Evolutionary conservation across 306 rosid species (phyloP).

Genomic region (Trifolium subterraneum): DNA sequence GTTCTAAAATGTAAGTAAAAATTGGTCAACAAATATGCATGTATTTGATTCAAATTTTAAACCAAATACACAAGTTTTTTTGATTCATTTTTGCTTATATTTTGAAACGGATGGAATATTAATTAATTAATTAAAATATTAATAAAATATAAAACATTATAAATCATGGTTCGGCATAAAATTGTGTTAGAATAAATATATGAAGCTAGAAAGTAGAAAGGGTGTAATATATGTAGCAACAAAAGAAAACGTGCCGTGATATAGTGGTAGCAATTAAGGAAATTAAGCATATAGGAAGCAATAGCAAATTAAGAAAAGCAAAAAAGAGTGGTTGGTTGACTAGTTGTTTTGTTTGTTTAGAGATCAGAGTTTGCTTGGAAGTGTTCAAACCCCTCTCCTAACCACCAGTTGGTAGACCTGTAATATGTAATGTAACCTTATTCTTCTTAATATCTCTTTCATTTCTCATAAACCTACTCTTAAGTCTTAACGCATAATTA

Average conservation of each 20-base stretch:
- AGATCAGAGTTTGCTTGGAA: conserved; percentile 70
- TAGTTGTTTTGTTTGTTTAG: conserved; percentile 39
- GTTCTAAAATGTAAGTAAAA: too few relatives aligned
- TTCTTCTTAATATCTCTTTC: conserved; percentile 23
- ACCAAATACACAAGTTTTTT: too few relatives aligned
- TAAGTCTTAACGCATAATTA: conserved; percentile 56
- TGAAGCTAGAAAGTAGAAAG: neutral
- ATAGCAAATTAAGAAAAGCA: neutral
- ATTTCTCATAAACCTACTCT: conserved; percentile 55
- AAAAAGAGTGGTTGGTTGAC: conserved; percentile 52
- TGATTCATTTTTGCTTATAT: too few relatives aligned
- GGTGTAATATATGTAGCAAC: neutral
- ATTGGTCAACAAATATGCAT: neutral
- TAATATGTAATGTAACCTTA: conserved; percentile 45
- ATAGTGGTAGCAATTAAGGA: neutral
- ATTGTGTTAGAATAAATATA: neutral
- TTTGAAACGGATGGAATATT: too few relatives aligned
- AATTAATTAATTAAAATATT: neutral
- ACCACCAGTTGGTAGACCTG: conserved; percentile 94
- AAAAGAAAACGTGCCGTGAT: conserved; percentile 9
- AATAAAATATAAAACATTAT: neutral
- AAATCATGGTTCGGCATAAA: neutral
- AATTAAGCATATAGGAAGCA: neutral
- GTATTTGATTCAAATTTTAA: too few relatives aligned
- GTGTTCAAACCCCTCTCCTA: conserved; percentile 57